phyloP scores from a whole-genome alignment of 352 stramenopile species.

The Globisporangium abappressorium region DNA sequence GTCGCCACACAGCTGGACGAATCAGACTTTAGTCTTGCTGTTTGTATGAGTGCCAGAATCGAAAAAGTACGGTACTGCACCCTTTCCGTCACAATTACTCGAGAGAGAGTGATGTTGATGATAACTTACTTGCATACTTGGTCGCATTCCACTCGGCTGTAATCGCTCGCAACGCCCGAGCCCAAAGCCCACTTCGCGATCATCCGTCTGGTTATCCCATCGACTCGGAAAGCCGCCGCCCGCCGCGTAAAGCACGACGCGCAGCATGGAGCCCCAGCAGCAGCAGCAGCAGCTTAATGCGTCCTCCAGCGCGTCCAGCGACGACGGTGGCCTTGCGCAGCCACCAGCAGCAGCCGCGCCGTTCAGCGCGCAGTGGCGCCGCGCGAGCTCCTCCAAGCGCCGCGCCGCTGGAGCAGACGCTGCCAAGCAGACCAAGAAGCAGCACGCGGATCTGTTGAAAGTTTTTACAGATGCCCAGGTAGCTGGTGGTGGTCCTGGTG shows the following conservation, averaged over 20 bases:
- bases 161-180: background rate
- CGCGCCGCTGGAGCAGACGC: background rate
- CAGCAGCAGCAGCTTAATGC: background rate
- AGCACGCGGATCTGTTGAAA: background rate
- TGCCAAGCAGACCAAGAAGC: background rate
- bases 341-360: background rate
- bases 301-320: slow-evolving; percentile 2
- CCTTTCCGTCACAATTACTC: background rate
- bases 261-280: background rate
- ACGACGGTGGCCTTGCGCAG: background rate
- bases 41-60: background rate
- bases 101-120: background rate
- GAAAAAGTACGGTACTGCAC: background rate
- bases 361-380: slow-evolving; percentile 13
- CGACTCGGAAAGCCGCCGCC: background rate
- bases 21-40: background rate
- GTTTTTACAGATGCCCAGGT: background rate
- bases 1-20: no score
- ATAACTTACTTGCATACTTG: background rate
- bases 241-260: background rate
- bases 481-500: background rate
- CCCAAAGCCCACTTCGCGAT: background rate
- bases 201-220: background rate
- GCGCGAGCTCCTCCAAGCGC: slow-evolving; percentile 4
- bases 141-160: background rate